These are phyloP conservation scores for Ophiosphaerella korrae DNA, from an alignment of 2,329 filamentous ascomycete genomes.

Conservation along the genomic window DNA sequence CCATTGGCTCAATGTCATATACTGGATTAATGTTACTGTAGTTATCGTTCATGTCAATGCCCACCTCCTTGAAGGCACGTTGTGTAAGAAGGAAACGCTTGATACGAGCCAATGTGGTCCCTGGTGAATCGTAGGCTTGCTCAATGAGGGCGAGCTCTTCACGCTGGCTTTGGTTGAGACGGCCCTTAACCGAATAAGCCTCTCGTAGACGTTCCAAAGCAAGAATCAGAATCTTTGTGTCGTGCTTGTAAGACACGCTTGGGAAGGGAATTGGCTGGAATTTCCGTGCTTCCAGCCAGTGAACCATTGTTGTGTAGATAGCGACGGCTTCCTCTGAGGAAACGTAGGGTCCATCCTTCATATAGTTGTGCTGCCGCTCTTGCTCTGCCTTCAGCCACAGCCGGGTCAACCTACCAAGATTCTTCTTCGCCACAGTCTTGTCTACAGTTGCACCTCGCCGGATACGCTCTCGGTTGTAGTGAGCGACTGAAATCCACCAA, in stretches of 20 bases:
- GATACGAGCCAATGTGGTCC: conserved; percentile 92
- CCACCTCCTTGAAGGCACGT: conserved; percentile 97
- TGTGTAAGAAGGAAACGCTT: conserved; percentile 97
- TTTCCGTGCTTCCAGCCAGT: conserved; percentile 97
- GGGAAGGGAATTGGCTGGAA: conserved; percentile 99
- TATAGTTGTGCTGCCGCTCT: conserved; percentile 97
- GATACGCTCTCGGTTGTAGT: conserved; percentile 98
- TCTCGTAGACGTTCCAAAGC: conserved; percentile 91
- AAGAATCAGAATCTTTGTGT: conserved; percentile 97
- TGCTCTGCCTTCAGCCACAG: conserved; percentile 98
- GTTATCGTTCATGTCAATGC: conserved; percentile 99
- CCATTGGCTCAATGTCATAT: conserved; percentile 97
- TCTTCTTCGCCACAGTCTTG: conserved; percentile 99
- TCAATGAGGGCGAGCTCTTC: conserved; percentile 97
- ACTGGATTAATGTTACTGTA: conserved; percentile 99
- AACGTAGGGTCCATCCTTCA: conserved; percentile 98
- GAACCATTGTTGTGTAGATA: conserved; percentile 97
- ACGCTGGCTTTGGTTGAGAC: conserved; percentile 95
- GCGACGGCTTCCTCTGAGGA: conserved; percentile 98
- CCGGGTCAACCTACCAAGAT: conserved; percentile 89
- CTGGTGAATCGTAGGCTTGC: conserved; percentile 96
- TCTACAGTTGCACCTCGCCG: conserved; percentile 95
- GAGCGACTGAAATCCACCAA: conserved; percentile 99
- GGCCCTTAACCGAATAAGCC: conserved; percentile 95
- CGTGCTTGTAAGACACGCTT: conserved; percentile 98